phyloP scores from a whole-genome alignment of 2,329 filamentous ascomycete genomes.

The Botrytis paeoniae region DNA sequence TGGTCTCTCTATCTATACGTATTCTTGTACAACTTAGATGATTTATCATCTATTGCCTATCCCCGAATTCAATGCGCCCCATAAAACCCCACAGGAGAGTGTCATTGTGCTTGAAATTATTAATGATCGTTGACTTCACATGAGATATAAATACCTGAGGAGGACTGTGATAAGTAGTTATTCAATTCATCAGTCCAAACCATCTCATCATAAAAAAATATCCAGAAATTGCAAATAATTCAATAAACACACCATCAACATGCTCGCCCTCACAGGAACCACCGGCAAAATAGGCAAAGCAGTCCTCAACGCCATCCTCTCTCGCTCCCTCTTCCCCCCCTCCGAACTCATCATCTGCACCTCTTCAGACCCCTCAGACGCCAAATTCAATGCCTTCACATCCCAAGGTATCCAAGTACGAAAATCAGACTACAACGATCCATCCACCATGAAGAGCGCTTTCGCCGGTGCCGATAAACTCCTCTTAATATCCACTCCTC shows the following conservation, averaged over 20 bases:
- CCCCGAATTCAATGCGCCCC: neutral
- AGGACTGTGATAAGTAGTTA: neutral
- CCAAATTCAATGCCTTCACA: slow-evolving; percentile 40
- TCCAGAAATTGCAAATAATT: accelerated
- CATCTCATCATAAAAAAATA: neutral
- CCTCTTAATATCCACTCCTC: slow-evolving; percentile 37
- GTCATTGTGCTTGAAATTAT: neutral
- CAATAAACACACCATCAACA: neutral
- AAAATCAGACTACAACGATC: slow-evolving; percentile 21
- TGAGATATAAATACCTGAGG: neutral
- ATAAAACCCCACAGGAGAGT: neutral
- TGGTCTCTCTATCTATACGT: neutral
- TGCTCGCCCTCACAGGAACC: slow-evolving; percentile 22
- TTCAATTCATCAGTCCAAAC: neutral
- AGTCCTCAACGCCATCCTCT: slow-evolving; percentile 21
- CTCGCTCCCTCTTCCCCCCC: slow-evolving; percentile 14
- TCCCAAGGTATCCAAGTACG: slow-evolving; percentile 22
- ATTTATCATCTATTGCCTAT: neutral
- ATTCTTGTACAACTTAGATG: neutral
- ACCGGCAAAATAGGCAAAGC: slow-evolving; percentile 26
- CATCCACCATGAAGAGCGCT: slow-evolving; percentile 11
- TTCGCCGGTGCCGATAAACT: slow-evolving; percentile 30
- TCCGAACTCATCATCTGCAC: slow-evolving; percentile 24
- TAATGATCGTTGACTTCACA: neutral
- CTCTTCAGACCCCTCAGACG: slow-evolving; percentile 21